Conservation (phyloP, 2,329 filamentous ascomycete species). For the Ophiocordyceps camponoti-saundersi region DNA sequence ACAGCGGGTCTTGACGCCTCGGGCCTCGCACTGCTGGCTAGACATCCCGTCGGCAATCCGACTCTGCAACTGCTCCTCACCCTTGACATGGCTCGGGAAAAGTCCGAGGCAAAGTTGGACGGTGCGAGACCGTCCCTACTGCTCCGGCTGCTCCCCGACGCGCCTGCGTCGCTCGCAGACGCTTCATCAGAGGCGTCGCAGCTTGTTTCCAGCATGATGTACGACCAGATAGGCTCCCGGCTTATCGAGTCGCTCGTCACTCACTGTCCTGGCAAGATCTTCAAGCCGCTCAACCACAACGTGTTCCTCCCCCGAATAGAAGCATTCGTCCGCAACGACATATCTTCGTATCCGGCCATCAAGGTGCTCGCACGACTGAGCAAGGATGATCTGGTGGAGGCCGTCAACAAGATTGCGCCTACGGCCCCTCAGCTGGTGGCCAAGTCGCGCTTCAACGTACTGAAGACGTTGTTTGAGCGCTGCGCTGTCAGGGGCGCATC, state of each 20-base stretch:
- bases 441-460: conserved; percentile 59
- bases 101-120: conserved; percentile 17
- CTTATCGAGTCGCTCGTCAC: conserved; percentile 75
- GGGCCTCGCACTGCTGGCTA: conserved; percentile 68
- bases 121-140: conserved; percentile 39
- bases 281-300: conserved; percentile 71
- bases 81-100: conserved; percentile 62
- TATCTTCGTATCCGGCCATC: conserved; percentile 75
- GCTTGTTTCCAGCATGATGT: conserved; percentile 76
- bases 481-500: conserved; percentile 51
- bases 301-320: conserved; percentile 68
- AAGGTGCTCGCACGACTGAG: conserved; percentile 67
- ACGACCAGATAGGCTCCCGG: conserved; percentile 79
- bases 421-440: conserved; percentile 58
- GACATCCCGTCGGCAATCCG: conserved; percentile 81
- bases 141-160: conserved; percentile 63
- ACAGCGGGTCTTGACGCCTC: conserved; percentile 60
- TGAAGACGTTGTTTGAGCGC: conserved; percentile 70
- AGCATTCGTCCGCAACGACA: conserved; percentile 72
- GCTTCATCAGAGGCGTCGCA: conserved; percentile 52
- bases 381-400: conserved; percentile 67
- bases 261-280: conserved; percentile 68
- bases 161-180: conserved; percentile 50
- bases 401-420: conserved; percentile 53
- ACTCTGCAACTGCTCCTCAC: conserved; percentile 81